A percentile compares a stretch with the other conserved stretches of the same genome.
phyloP scores from a whole-genome alignment of 1,284 basidiomycete genomes.

The Ceratobasidium sp. region DNA sequence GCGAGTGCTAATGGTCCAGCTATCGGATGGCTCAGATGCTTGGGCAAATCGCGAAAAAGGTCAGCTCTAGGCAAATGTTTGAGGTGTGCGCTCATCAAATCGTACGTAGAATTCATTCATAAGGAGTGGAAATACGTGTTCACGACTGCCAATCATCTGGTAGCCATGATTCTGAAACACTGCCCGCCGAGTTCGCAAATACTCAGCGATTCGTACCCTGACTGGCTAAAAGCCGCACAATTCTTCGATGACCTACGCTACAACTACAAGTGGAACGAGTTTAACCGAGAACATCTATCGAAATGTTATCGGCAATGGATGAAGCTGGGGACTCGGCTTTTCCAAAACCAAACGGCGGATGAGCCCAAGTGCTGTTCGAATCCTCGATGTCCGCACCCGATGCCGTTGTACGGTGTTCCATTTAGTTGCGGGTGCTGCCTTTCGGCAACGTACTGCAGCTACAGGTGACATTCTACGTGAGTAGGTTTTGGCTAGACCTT shows the following conservation, averaged over 20 bases:
- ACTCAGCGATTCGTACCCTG: constrained; percentile 3
- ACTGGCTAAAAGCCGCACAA: constrained; percentile 19
- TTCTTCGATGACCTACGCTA: background rate
- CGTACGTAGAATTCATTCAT: too few relatives aligned
- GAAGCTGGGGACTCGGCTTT: background rate
- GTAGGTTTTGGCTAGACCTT: too few relatives aligned
- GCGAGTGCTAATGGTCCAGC: background rate
- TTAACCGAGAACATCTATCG: background rate
- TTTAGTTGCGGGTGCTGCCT: too few relatives aligned
- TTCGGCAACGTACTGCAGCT: too few relatives aligned
- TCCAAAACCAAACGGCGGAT: background rate
- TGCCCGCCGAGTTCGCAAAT: background rate
- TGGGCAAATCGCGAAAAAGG: too few relatives aligned
- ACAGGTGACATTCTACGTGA: too few relatives aligned
- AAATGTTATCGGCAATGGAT: background rate
- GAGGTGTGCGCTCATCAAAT: too few relatives aligned
- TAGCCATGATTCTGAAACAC: too few relatives aligned
- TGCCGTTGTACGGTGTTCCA: background rate
- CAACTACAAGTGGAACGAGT: background rate
- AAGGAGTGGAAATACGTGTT: too few relatives aligned
- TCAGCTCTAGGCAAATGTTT: too few relatives aligned
- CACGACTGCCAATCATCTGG: too few relatives aligned
- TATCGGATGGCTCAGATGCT: too few relatives aligned
- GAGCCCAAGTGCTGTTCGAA: background rate
- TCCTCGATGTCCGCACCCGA: constrained; percentile 1